Percentiles rank a stretch among this genome's conserved stretches.
Evolutionary conservation across 441 rosid genomes (phyloP).

Genomic region (Populus tomentosa): DNA sequence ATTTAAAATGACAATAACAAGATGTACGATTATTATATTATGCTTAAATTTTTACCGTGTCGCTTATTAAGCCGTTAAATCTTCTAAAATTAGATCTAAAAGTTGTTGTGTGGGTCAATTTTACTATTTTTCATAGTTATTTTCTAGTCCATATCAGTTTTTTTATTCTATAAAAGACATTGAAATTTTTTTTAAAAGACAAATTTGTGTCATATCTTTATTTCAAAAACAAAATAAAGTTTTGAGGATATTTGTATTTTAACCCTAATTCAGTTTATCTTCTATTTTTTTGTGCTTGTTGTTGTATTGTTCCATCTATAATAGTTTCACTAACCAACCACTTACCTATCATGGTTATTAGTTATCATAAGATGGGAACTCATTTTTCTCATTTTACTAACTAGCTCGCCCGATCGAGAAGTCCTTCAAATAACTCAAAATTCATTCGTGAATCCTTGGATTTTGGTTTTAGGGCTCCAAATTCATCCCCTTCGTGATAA

Average conservation of each 20-base stretch:
- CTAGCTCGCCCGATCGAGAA: not conserved
- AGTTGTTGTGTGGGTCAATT: too few species aligned
- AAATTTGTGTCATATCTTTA: too few species aligned
- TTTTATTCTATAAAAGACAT: not conserved
- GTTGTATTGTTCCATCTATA: too few species aligned
- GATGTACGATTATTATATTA: too few species aligned
- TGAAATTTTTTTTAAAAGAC: not conserved
- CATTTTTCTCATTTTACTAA: too few species aligned
- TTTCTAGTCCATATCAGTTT: too few species aligned
- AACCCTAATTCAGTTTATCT: not conserved
- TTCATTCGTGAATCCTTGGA: not conserved
- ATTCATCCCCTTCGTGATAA: not conserved
- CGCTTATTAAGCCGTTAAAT: too few species aligned
- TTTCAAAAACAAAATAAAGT: not conserved
- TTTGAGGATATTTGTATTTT: not conserved
- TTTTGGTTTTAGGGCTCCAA: not conserved
- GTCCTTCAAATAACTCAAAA: not conserved
- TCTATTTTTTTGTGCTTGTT: not conserved
- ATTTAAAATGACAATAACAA: too few species aligned
- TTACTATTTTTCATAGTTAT: too few species aligned
- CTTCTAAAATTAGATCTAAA: too few species aligned
- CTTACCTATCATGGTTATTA: too few species aligned
- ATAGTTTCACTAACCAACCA: not conserved
- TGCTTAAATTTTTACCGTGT: rapidly evolving
- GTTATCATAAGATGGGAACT: not conserved